These are phyloP conservation scores for Tetrapisispora taiwanensis DNA, from an alignment of 805 yeast species.

Conservation along the genomic window DNA sequence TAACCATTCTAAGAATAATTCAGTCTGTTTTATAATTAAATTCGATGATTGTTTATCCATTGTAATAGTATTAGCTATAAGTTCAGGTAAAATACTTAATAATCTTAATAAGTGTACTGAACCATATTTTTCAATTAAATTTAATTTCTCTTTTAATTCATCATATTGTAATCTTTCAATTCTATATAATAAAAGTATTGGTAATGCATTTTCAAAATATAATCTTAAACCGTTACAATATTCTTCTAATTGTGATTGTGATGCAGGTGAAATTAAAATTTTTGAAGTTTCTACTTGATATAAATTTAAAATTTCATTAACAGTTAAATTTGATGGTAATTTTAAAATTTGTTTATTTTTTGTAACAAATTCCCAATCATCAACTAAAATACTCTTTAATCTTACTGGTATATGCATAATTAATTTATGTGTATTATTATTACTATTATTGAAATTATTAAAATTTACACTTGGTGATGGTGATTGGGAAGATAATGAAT, in stretches of 20 bases:
- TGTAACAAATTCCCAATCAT: slow-evolving; percentile 90
- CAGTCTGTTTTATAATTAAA: slow-evolving; percentile 22
- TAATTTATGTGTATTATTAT: slow-evolving; percentile 29
- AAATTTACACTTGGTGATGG: neutral
- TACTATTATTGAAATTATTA: neutral
- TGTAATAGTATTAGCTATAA: slow-evolving; percentile 56
- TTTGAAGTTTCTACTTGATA: slow-evolving; percentile 33
- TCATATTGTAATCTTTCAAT: slow-evolving; percentile 25
- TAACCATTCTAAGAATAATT: slow-evolving; percentile 22
- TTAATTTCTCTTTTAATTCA: slow-evolving; percentile 10
- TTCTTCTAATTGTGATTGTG: slow-evolving; percentile 49
- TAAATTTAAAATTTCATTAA: slow-evolving; percentile 43
- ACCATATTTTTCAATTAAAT: slow-evolving; percentile 41
- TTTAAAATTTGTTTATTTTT: slow-evolving; percentile 62
- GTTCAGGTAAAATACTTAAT: slow-evolving; percentile 69
- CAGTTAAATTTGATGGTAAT: slow-evolving; percentile 48
- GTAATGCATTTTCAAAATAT: slow-evolving; percentile 63
- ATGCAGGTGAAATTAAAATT: slow-evolving; percentile 25
- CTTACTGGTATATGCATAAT: slow-evolving; percentile 49
- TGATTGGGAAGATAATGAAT: slow-evolving; percentile 1
- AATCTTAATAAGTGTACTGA: slow-evolving; percentile 73
- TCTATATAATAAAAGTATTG: slow-evolving; percentile 22
- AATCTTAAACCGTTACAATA: slow-evolving; percentile 57
- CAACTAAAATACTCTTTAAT: slow-evolving; percentile 64
- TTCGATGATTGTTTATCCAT: slow-evolving; percentile 64